Base-by-base conservation (phyloP, 768 basidiomycete genomes). In the Tricholoma terreum region DNA sequence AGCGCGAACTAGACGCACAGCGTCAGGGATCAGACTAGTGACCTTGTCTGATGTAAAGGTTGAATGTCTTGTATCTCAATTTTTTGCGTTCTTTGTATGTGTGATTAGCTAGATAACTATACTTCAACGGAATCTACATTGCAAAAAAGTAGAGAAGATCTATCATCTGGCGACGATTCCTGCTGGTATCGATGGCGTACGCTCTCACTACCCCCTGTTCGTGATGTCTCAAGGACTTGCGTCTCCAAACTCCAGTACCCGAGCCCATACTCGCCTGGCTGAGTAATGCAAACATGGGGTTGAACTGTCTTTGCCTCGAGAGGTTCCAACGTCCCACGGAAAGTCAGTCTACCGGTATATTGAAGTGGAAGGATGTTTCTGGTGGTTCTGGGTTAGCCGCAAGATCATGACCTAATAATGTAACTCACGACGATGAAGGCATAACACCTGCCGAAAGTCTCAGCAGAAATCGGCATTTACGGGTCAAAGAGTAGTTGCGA, bases 181-280 rank as follows among this genome's bases (percentile, higher is more conserved):
- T 77, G 75, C 40, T 65, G 57, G 64, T 78, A 77, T n/a, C 70
- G 72, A 62, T 71, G 72, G 31, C 58, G 60, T 42, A 68, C 63
- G 56, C 55, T 57, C 22, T 33, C 56, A 24, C 42, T 30, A 11
- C 9, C 40, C 31, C 34, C 24, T 38, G 57, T 43, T 21, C 40
- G 15, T 19, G 60, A 38, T 19, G 27, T 22, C 51, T 84, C 79
- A 10, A 78, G 75, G n/a, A 88, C 86, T 53, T 84, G 77, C 1
- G 84, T 85, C 63, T 89, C 86, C 9, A 90, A 62, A 38, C 73
- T 75, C 92, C 92, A 96, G 4, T 81, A 80, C 30, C 80, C 80
- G 14, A 92, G 73, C 11, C 73, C 73, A 66, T 90, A 89, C 21
- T 77, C 76, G 11, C 90, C 90, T 30, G 90, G 84, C 40, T 80